phyloP scores from a whole-genome alignment of 495 filamentous ascomycete genomes.

The Lophiostoma macrostomum region DNA sequence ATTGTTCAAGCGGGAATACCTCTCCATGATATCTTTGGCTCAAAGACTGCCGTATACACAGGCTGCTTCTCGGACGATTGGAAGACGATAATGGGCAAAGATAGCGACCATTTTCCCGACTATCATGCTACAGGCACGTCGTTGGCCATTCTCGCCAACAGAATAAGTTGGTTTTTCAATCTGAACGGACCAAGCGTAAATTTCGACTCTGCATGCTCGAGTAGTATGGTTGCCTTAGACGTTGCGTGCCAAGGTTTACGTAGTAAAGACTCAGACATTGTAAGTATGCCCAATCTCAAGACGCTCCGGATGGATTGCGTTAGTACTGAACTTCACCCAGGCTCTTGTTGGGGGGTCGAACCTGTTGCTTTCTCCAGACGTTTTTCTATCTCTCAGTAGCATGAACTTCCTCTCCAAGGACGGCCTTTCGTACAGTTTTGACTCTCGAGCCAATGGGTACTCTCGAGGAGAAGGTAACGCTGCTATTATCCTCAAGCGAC shows the following conservation, averaged over 20 bases:
- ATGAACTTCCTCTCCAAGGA: constrained; percentile 30
- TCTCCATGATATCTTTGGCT: background rate
- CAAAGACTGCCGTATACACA: constrained; percentile 5
- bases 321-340: background rate
- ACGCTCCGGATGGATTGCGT: too few species aligned
- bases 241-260: constrained; percentile 10
- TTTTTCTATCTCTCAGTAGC: background rate
- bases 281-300: background rate
- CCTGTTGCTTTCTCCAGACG: constrained; percentile 1
- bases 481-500: constrained; percentile 40
- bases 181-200: constrained; percentile 19
- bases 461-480: constrained; percentile 35
- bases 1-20: constrained; percentile 8
- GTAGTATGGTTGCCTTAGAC: constrained; percentile 17
- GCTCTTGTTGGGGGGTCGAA: constrained; percentile 5
- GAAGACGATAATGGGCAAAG: background rate
- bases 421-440: constrained; percentile 3
- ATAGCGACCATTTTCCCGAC: background rate
- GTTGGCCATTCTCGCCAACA: constrained; percentile 1
- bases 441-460: constrained; percentile 5
- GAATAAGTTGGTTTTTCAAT: constrained; percentile 17
- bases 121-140: constrained; percentile 1
- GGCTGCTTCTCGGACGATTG: constrained; percentile 15
- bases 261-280: background rate
- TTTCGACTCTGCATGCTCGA: constrained; percentile 24